These are phyloP conservation scores for Camellia lanceoleosa DNA, from an alignment of 148 eudicot genomes.

Conservation along the genomic window DNA sequence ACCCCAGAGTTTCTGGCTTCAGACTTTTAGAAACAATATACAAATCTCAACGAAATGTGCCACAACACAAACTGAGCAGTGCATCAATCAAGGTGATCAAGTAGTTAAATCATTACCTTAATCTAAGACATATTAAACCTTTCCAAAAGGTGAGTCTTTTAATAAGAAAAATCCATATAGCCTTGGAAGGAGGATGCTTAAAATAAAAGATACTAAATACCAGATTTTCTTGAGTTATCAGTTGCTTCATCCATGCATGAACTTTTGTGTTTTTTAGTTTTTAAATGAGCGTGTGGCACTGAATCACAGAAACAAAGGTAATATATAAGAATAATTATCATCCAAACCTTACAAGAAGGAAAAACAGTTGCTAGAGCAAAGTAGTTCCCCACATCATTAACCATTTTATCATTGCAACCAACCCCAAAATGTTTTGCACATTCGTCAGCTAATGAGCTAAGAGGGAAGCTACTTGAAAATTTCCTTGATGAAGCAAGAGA, in stretches of 20 bases:
- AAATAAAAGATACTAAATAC: background rate
- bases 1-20: background rate
- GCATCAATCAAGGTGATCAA: background rate
- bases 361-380: conserved; percentile 83
- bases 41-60: background rate
- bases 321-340: background rate
- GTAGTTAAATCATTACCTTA: background rate
- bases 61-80: background rate
- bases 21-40: background rate
- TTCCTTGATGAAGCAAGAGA: conserved; percentile 54
- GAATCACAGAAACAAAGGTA: background rate
- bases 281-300: background rate
- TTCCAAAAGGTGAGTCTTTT: background rate
- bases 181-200: background rate
- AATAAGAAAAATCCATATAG: background rate
- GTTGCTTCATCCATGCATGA: background rate
- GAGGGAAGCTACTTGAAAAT: conserved; percentile 33
- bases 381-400: conserved; percentile 54
- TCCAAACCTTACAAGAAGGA: conserved; percentile 73
- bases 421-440: conserved; percentile 49
- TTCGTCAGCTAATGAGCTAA: conserved; percentile 56
- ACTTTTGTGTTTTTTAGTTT: background rate
- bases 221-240: background rate
- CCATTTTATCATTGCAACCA: conserved; percentile 32
- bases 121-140: background rate